Conservation (phyloP, 2,329 filamentous ascomycete genomes). For the Aspergillus uvarum region DNA sequence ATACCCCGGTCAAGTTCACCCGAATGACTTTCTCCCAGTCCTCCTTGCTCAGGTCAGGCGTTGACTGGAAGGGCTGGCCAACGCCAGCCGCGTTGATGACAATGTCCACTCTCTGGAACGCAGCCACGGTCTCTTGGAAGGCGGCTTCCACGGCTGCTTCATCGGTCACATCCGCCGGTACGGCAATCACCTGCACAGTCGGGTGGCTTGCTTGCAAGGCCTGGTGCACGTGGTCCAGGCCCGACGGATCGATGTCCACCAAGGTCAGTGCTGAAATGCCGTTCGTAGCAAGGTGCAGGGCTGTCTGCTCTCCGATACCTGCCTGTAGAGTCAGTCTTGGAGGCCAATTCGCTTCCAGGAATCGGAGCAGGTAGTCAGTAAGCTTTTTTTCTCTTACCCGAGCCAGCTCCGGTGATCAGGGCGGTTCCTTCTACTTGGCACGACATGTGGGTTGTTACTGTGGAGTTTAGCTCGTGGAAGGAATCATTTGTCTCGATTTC, state of each 20-base stretch:
- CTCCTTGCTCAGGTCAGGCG: neutral
- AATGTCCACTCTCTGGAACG: slow-evolving; percentile 7
- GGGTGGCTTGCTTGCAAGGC: neutral
- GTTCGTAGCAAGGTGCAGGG: slow-evolving; percentile 1
- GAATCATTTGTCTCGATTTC: neutral
- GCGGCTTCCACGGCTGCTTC: slow-evolving; percentile 3
- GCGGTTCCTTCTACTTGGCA: neutral
- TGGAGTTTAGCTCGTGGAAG: neutral
- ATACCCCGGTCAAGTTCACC: slow-evolving; percentile 7
- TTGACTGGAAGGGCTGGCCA: neutral
- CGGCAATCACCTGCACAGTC: neutral
- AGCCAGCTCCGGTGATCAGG: slow-evolving; percentile 1
- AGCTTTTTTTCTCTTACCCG: neutral
- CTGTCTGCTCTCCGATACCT: slow-evolving; percentile 11
- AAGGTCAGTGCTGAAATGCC: slow-evolving; percentile 5
- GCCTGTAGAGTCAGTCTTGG: neutral
- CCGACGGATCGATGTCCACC: neutral
- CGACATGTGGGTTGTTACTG: neutral
- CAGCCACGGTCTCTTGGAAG: neutral
- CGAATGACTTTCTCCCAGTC: slow-evolving; percentile 3
- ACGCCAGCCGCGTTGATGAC: slow-evolving; percentile 11
- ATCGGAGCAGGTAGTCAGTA: too few species aligned
- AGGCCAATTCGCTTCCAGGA: too few species aligned
- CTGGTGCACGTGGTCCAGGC: neutral
- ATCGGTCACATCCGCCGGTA: slow-evolving; percentile 6